Evolutionary conservation across 2,329 filamentous ascomycete genomes (phyloP), one percentile per base, ranked within the genome.

Genomic region (Penicillium sp.): DNA sequence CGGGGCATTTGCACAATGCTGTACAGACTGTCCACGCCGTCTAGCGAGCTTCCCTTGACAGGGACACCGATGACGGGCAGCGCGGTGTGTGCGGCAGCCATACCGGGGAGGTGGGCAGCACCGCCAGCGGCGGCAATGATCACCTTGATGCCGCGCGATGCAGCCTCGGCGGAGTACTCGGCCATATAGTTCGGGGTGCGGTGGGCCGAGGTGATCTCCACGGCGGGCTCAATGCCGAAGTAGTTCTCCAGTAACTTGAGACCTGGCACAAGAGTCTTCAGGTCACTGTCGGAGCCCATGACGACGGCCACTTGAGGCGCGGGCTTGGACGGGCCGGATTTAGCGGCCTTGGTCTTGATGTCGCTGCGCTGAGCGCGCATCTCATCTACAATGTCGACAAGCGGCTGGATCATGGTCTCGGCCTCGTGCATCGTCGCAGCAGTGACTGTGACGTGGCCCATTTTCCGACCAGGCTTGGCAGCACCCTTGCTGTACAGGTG

Each of bases 401-500:
- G 77, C 2, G 82, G 82, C 42, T 85, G 80, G 29, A 85, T 80
- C 11, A 84, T 77, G 13, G 77, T 74, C 63, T 86, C 80, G n/a
- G 85, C 82, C 58, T 84, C 77, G 29, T 78, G 72, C 63, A 90
- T 81, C 0, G 80, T 82, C 10, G 79, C 75, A 1, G 82, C 83
- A 1, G 87, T 86, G 29, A 95, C 72, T 0, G 90, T 97, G 57
- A 98, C 81, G 67, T 98, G 93, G 9, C 91, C 91, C 73, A 97
- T 97, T 70, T 97, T 98, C 37, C 93, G 84, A 27, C 88, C 86
- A 4, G 87, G 88, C 59, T 89, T 87, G 22, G 89, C 86, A 38
- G 80, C 81, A 9, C 80, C 81, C 71, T 97, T 97, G 61, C 90
- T 90, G 71, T 98, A 98, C 38, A 96, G 80, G 62, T 98, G 91